phyloP scores from a whole-genome alignment of 2,329 filamentous ascomycete genomes.

The Fusarium denticulatum region DNA sequence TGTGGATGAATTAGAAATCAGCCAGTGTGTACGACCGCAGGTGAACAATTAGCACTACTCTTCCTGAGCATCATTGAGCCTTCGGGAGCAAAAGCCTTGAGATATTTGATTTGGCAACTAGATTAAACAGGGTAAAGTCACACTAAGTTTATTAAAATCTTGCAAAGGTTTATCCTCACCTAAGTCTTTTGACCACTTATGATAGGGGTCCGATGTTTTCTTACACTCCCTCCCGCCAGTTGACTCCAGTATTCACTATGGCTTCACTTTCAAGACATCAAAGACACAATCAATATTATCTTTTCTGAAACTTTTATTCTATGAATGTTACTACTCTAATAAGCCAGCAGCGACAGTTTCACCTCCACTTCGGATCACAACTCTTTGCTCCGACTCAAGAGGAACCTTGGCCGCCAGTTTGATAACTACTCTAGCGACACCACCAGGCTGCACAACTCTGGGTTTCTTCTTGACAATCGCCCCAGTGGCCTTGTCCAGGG shows the following conservation, averaged over 20 bases:
- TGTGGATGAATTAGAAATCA: neutral
- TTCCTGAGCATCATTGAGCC: neutral
- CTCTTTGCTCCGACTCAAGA: conserved; percentile 79
- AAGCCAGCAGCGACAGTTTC: conserved; percentile 89
- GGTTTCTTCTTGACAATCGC: conserved; percentile 83
- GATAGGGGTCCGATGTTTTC: neutral
- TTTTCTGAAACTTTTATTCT: neutral
- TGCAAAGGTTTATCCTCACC: neutral
- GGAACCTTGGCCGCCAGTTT: conserved; percentile 79
- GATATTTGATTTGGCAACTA: neutral
- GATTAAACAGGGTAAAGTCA: neutral
- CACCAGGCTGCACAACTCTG: conserved; percentile 81
- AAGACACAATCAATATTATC: neutral
- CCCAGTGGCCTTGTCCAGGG: conserved; percentile 82
- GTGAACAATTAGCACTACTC: neutral
- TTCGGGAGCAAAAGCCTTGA: neutral
- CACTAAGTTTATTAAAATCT: neutral
- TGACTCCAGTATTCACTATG: neutral
- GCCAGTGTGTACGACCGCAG: neutral
- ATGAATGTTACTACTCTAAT: conserved; percentile 67
- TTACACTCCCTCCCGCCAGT: neutral
- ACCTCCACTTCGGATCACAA: conserved; percentile 83
- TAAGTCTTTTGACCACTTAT: no score
- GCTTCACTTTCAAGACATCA: neutral
- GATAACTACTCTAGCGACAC: conserved; percentile 79